Conservation (phyloP, 257 asterid species). For the Misopates orontium region DNA sequence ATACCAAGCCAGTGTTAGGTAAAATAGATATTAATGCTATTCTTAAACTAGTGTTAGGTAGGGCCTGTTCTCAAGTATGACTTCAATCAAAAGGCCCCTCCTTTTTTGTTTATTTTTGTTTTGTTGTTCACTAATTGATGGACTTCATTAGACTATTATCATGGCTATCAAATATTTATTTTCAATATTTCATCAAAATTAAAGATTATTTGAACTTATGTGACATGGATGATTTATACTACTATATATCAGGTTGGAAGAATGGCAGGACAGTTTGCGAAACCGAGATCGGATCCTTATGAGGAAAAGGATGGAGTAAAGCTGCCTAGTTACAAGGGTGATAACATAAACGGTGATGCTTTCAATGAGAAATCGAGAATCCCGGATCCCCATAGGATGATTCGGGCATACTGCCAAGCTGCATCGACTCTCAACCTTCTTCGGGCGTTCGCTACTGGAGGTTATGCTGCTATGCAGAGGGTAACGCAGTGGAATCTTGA, state of each 20-base stretch:
- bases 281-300: slow-evolving; percentile 16
- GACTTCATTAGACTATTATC: too few species aligned
- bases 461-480: slow-evolving; percentile 19
- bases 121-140: too few species aligned
- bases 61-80: not conserved
- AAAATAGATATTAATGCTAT: too few species aligned
- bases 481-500: slow-evolving; percentile 26
- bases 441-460: slow-evolving; percentile 24
- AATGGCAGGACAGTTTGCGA: slow-evolving; percentile 18
- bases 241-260: slow-evolving; percentile 5
- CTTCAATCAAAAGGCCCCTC: not conserved
- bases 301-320: slow-evolving; percentile 27
- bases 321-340: slow-evolving; percentile 24
- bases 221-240: not conserved
- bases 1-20: too few species aligned
- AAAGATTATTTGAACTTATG: not conserved
- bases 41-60: too few species aligned
- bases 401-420: slow-evolving; percentile 19
- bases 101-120: too few species aligned
- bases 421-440: slow-evolving; percentile 18
- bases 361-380: slow-evolving; percentile 18
- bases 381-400: slow-evolving; percentile 21
- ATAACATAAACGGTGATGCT: slow-evolving; percentile 20
- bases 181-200: not conserved
- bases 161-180: not conserved